Base-by-base conservation (phyloP, 2,329 filamentous ascomycete genomes). In the Claviceps sp. region DNA sequence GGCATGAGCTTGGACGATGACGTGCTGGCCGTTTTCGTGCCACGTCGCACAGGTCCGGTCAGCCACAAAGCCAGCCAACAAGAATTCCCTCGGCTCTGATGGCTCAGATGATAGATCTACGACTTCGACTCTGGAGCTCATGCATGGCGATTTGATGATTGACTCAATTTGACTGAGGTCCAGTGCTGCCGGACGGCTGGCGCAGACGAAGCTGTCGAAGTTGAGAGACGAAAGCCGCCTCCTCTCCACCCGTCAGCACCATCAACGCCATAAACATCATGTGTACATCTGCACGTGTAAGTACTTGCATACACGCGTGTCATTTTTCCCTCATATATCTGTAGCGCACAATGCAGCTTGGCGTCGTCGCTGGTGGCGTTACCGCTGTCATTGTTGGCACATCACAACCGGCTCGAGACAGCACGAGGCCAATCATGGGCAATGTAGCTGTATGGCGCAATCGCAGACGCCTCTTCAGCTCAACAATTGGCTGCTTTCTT, bases 371-470 rank as follows among this genome's bases (percentile, higher is more conserved):
- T 44, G 40, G 41, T 54, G 52, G 52, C 52, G 52, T 46, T 40
- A 24, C 43, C 48, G 26, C n/a, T 16, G 44, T 47, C 37, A 36
- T 47, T 9, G 13, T 42, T 16, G 13, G 37, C 34, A 48, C 41
- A 24, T 37, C 30, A 9, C 22, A 52, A 47, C 34, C 52, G 45
- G 45, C 52, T 51, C 24, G 2, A 30, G 20, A 18, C 34, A 36
- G 22, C 20, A 4, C 16, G 24, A 49, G 24, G 53, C 53, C 53
- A 54, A 54, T 54, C 47, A 54, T 44, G 47, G 18, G 18, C 47
- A 24, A 18, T 14, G 14, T 2, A 24, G 46, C 37, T 22, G 13
- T 36, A 55, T 55, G 47, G 54, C 51, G 54, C 54, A 41, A 55
- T 53, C 49, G 47, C 46, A 47, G 14, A 43, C 38, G n/a, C 20